phyloP scores from a whole-genome alignment of 225 moss, liverwort and hornwort species.

The Pseudisothecium myosuroides region DNA sequence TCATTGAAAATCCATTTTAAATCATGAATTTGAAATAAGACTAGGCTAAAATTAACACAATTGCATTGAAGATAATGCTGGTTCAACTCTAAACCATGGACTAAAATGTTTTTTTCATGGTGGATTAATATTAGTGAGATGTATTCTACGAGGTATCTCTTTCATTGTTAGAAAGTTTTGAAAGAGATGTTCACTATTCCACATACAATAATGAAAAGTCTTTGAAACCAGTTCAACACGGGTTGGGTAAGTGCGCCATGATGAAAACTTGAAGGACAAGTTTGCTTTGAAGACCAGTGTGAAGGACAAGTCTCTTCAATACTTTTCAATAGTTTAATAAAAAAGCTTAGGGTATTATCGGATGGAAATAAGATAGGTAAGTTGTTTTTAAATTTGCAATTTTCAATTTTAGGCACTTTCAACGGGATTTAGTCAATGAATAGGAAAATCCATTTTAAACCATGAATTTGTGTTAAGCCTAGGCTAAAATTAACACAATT shows the following conservation, averaged over 20 bases:
- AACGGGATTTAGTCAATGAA: background rate
- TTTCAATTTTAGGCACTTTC: fast-evolving
- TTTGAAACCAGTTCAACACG: background rate
- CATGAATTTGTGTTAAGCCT: background rate
- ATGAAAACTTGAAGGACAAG: background rate
- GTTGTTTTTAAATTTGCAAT: background rate
- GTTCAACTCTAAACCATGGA: too few species aligned
- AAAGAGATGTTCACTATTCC: background rate
- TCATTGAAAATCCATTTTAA: too few species aligned
- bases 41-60: background rate
- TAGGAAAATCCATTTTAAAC: too few species aligned
- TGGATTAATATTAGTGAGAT: background rate
- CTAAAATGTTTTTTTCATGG: fast-evolving
- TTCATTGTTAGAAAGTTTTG: background rate
- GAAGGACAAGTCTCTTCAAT: too few species aligned
- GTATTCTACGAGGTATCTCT: too few species aligned
- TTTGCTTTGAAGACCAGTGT: background rate
- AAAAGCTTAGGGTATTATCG: background rate
- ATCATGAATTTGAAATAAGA: background rate
- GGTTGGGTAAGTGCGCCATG: fast-evolving
- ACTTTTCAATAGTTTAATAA: too few species aligned
- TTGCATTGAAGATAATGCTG: background rate
- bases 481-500: background rate
- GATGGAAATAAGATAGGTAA: background rate
- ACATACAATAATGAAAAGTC: background rate